These are phyloP conservation scores for Irpex lacteus DNA, from an alignment of 1,284 basidiomycete species.

Conservation along the genomic window DNA sequence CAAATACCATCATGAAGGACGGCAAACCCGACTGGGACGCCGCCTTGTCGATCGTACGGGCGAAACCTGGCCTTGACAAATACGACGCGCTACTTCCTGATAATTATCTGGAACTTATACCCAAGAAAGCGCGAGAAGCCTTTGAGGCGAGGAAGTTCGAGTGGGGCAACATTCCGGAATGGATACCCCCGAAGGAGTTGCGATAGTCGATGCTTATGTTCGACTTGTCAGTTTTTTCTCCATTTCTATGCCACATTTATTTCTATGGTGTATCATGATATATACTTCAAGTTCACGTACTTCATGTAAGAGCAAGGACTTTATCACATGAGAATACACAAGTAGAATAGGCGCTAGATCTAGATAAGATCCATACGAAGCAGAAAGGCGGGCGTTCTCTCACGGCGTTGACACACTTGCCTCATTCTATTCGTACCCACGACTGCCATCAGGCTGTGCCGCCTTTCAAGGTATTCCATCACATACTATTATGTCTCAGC, in stretches of 20 bases:
- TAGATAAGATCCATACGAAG: not conserved
- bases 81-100: conserved; percentile 58
- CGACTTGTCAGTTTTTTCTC: not conserved
- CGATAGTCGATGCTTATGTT: conserved; percentile 31
- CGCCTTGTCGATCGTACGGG: conserved; percentile 30
- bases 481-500: not conserved
- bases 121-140: conserved; percentile 49
- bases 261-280: not conserved
- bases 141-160: conserved; percentile 65
- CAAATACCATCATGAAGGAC: conserved; percentile 11
- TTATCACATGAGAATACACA: not conserved
- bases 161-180: conserved; percentile 74
- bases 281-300: not conserved
- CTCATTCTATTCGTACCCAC: no score
- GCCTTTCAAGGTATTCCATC: no score
- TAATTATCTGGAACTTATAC: conserved; percentile 56
- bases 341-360: not conserved
- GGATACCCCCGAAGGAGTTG: conserved; percentile 73
- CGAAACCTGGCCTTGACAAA: conserved; percentile 45
- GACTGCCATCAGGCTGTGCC: no score
- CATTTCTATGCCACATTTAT: not conserved
- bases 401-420: no score
- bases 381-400: not conserved
- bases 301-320: no score
- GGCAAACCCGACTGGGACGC: conserved; percentile 42